phyloP scores from a whole-genome alignment of 306 rosid species.

The Rubus idaeus region DNA sequence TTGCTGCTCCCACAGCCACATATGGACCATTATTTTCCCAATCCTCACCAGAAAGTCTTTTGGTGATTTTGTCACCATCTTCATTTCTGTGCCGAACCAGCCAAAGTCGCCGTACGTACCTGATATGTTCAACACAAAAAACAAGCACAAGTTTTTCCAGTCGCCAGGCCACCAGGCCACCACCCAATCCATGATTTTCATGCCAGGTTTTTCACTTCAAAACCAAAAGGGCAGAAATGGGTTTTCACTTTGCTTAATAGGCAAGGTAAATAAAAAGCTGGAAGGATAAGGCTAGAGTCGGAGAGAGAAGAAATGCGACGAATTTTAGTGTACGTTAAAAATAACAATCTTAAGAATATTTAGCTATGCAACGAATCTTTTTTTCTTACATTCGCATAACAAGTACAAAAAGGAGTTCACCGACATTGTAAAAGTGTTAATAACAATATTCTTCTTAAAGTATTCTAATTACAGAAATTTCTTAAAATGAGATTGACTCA shows the following conservation, averaged over 20 bases:
- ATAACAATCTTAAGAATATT: too few relatives aligned
- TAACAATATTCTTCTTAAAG: too few relatives aligned
- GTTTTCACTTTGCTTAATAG: neutral
- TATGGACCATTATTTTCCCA: neutral
- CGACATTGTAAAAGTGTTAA: too few relatives aligned
- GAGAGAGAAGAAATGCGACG: too few relatives aligned
- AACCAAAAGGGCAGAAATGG: neutral
- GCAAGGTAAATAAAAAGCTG: too few relatives aligned
- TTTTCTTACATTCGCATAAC: too few relatives aligned
- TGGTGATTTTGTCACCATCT: conserved; percentile 14
- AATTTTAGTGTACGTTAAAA: too few relatives aligned
- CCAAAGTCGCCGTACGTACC: neutral
- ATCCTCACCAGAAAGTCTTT: neutral
- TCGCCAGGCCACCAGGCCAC: neutral
- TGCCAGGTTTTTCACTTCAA: neutral
- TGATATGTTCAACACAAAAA: neutral
- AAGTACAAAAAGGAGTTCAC: too few relatives aligned
- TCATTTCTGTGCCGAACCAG: neutral
- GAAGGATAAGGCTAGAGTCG: too few relatives aligned
- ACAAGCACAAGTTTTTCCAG: neutral
- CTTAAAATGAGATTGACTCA: too few relatives aligned
- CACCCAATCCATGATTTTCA: neutral
- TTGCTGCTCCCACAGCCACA: neutral
- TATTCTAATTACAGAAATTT: too few relatives aligned
- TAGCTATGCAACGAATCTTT: too few relatives aligned